phyloP scores from a whole-genome alignment of 768 basidiomycete genomes.

The Phlebiopsis flavidoalba region DNA sequence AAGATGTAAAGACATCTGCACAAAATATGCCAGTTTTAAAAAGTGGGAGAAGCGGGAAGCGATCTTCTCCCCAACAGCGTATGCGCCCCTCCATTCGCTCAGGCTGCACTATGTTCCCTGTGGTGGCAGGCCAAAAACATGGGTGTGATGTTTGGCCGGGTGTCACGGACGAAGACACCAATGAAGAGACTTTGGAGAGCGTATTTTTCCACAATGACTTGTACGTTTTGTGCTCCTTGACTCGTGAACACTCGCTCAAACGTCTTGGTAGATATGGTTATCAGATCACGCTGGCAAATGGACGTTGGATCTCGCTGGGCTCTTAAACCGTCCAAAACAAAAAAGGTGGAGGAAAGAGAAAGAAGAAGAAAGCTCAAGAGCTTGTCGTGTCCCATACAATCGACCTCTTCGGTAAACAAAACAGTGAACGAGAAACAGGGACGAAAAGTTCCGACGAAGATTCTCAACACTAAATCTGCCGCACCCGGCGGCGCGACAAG shows the following conservation, averaged over 20 bases:
- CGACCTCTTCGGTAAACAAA: constrained; percentile 7
- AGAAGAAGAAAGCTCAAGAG: constrained; percentile 36
- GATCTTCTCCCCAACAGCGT: constrained; percentile 60
- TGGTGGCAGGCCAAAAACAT: constrained; percentile 63
- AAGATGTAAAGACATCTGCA: constrained; percentile 14
- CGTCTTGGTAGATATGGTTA: constrained; percentile 60
- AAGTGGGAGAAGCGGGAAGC: constrained; percentile 89
- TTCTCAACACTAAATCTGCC: constrained; percentile 11
- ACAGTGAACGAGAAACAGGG: constrained; percentile 14
- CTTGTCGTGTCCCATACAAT: constrained; percentile 7
- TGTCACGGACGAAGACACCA: constrained; percentile 81
- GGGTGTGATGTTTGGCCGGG: constrained; percentile 84
- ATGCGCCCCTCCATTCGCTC: constrained; percentile 67
- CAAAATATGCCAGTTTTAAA: constrained; percentile 43
- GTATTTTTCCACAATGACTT: constrained; percentile 84
- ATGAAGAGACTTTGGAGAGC: constrained; percentile 80
- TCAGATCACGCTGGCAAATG: constrained; percentile 65
- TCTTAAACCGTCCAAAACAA: constrained; percentile 60
- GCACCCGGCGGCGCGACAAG: background rate
- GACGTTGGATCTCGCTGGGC: constrained; percentile 74
- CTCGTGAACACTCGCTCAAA: background rate
- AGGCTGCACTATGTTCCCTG: constrained; percentile 85
- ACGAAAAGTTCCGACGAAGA: constrained; percentile 17
- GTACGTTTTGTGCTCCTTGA: constrained; percentile 35
- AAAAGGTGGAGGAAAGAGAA: constrained; percentile 32